A percentile compares a stretch with the other conserved stretches of the same genome.
phyloP scores from a whole-genome alignment of 148 eudicot species.

The Amaranthus cruentus region DNA sequence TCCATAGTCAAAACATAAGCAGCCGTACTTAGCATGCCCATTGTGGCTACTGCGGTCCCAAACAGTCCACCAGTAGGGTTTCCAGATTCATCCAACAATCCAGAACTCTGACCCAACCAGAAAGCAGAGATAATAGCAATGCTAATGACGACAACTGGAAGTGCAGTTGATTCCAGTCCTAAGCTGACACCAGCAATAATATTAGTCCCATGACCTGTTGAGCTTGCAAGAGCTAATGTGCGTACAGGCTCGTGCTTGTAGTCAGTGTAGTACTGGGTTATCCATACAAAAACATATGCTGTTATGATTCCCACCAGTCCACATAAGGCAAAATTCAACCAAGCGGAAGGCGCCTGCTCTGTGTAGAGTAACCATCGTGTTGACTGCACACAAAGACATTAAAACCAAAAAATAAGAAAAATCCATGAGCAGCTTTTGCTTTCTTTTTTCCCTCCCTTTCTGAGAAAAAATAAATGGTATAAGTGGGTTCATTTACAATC shows the following conservation, averaged over 20 bases:
- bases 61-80: slow-evolving; percentile 94
- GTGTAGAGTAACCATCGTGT: slow-evolving; percentile 98
- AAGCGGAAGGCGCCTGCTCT: slow-evolving; percentile 98
- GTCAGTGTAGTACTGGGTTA: slow-evolving; percentile 90
- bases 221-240: slow-evolving; percentile 80
- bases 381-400: slow-evolving; percentile 48
- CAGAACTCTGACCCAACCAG: slow-evolving; percentile 96
- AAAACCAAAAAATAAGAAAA: not conserved
- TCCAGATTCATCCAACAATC: slow-evolving; percentile 87
- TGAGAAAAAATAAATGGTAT: too few species aligned
- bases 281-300: slow-evolving; percentile 87
- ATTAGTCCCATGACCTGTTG: slow-evolving; percentile 97
- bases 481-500: not conserved
- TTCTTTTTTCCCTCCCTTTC: too few species aligned
- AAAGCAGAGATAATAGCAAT: slow-evolving; percentile 76
- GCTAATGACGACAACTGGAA: slow-evolving; percentile 95
- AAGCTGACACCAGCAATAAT: slow-evolving; percentile 96
- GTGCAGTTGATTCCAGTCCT: slow-evolving; percentile 96
- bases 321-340: slow-evolving; percentile 91
- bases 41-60: slow-evolving; percentile 99
- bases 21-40: slow-evolving; percentile 99
- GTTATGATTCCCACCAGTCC: slow-evolving; percentile 95
- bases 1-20: slow-evolving; percentile 99
- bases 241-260: slow-evolving; percentile 98
- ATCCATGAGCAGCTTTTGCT: too few species aligned